Evolutionary conservation across 305 asterid genomes (phyloP).

Genomic region (Fraxinus albicans): DNA sequence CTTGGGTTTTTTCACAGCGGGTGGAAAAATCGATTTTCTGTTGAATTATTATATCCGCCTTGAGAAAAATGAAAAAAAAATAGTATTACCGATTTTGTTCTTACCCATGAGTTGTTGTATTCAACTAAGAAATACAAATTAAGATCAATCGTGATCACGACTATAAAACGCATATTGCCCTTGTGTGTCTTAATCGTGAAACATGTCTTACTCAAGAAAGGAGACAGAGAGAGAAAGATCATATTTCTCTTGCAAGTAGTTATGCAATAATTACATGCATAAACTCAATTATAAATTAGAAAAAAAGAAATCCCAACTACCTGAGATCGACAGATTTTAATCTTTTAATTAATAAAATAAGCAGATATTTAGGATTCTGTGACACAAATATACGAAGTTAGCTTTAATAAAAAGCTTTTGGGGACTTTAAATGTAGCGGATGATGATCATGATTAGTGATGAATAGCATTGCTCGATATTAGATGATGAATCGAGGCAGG

Average conservation of each 20-base stretch:
- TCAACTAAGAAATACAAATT: background rate
- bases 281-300: background rate
- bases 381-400: background rate
- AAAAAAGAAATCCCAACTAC: background rate
- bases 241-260: background rate
- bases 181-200: background rate
- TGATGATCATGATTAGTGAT: background rate
- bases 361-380: background rate
- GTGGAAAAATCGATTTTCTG: too few relatives aligned
- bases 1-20: too few relatives aligned
- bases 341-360: background rate
- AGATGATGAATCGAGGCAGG: background rate
- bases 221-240: background rate
- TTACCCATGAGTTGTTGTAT: background rate
- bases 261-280: background rate
- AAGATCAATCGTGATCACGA: background rate
- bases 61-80: too few relatives aligned
- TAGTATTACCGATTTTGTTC: background rate
- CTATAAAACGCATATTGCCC: background rate
- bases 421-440: background rate
- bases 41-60: too few relatives aligned
- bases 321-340: background rate
- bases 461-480: background rate
- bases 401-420: background rate
- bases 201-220: background rate